phyloP scores from a whole-genome alignment of 2,329 filamentous ascomycete species.

The Graphiopsis chlorocephala region DNA sequence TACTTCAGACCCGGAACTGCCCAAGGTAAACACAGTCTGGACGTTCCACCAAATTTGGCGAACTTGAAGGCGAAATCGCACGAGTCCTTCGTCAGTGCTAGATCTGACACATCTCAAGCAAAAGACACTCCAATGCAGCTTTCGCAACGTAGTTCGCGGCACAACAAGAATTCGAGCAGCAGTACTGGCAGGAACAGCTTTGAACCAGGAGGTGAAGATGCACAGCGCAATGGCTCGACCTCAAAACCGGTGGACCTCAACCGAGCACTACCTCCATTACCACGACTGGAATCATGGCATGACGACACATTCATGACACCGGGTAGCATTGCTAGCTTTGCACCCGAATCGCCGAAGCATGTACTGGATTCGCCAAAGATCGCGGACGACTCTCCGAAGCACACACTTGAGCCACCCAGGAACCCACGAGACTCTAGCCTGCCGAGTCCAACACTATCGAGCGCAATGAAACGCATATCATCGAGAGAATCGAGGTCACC shows the following conservation, averaged over 20 bases:
- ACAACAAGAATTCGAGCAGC: constrained; percentile 18
- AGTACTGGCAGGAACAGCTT: constrained; percentile 19
- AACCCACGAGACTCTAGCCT: constrained; percentile 19
- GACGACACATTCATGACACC: constrained; percentile 18
- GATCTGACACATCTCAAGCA: constrained; percentile 21
- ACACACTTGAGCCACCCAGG: background rate
- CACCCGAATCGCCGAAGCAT: background rate
- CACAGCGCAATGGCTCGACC: constrained; percentile 10
- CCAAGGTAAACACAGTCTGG: constrained; percentile 28
- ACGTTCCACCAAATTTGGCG: constrained; percentile 29
- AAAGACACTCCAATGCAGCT: constrained; percentile 12
- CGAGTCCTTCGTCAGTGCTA: constrained; percentile 25
- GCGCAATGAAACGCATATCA: constrained; percentile 6
- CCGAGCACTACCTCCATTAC: constrained; percentile 47
- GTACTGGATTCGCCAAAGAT: background rate
- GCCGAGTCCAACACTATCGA: constrained; percentile 17
- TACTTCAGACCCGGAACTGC: constrained; percentile 40
- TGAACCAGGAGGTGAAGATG: constrained; percentile 16
- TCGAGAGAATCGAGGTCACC: constrained; percentile 10
- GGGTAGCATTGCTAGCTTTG: background rate
- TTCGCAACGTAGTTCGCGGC: constrained; percentile 6
- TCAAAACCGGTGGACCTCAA: constrained; percentile 41
- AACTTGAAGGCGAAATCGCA: constrained; percentile 24
- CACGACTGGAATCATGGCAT: constrained; percentile 44
- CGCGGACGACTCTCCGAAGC: constrained; percentile 3